A percentile compares a stretch with the other conserved stretches of the same genome.
phyloP scores from a whole-genome alignment of 345 rosid species.

The Eucalyptus curtisii region DNA sequence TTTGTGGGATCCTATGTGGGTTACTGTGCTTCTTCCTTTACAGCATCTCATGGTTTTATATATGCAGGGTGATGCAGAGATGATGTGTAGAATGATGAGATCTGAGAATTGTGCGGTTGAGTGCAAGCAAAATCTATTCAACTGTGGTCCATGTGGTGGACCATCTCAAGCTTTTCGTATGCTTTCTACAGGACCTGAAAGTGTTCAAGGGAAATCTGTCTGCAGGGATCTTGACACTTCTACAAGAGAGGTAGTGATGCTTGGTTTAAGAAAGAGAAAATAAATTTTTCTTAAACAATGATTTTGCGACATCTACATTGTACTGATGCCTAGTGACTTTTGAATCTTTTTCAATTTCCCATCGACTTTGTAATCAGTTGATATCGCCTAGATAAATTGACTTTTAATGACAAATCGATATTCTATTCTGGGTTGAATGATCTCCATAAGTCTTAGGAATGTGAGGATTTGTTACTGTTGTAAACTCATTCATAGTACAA shows the following conservation, averaged over 20 bases:
- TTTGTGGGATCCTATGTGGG: background rate
- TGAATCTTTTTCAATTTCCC: background rate
- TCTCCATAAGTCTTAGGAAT: background rate
- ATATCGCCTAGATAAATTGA: background rate
- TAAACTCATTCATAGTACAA: background rate
- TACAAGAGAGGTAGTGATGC: slow-evolving; percentile 39
- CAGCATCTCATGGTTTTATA: background rate
- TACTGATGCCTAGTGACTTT: background rate
- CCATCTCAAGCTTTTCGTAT: slow-evolving; percentile 42
- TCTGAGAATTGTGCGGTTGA: slow-evolving; percentile 22
- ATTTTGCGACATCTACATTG: background rate
- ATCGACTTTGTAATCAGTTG: background rate
- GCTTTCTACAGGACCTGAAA: slow-evolving; percentile 27
- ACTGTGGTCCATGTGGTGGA: slow-evolving; percentile 45
- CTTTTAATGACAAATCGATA: background rate
- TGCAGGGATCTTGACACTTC: slow-evolving; percentile 23
- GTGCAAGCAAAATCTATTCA: slow-evolving; percentile 16
- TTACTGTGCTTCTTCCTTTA: background rate
- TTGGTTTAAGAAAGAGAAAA: background rate
- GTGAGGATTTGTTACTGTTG: background rate
- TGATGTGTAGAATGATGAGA: slow-evolving; percentile 36
- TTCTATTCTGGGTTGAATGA: background rate
- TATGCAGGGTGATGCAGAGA: slow-evolving; percentile 38
- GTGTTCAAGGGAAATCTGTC: slow-evolving; percentile 1
- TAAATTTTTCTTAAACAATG: background rate